Conservation (phyloP, 371 early-diverging fungal species). For the Mucor circinelloides region DNA sequence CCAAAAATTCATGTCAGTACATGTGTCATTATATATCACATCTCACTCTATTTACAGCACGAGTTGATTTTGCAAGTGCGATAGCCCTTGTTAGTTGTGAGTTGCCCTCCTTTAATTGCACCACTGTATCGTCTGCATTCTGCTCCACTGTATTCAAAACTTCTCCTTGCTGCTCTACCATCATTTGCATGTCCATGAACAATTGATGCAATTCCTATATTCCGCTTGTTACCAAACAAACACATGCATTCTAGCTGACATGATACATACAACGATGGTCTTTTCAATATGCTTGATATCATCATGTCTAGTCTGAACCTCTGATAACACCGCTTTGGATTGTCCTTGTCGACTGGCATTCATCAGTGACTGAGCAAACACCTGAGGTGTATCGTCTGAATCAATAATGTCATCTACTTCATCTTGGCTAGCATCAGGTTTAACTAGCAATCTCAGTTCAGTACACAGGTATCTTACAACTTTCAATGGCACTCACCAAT, state of each 20-base stretch:
- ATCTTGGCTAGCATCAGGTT: constrained; percentile 75
- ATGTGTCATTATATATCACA: constrained; percentile 2
- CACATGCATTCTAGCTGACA: constrained; percentile 24
- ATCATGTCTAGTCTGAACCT: constrained; percentile 79
- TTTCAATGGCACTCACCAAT: constrained; percentile 56
- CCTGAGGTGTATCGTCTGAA: constrained; percentile 63
- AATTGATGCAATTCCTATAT: constrained; percentile 74
- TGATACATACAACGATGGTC: constrained; percentile 52
- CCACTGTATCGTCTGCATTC: constrained; percentile 60
- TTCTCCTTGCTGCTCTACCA: constrained; percentile 78
- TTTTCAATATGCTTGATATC: constrained; percentile 84
- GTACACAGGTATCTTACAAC: not conserved
- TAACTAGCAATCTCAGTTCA: constrained; percentile 47
- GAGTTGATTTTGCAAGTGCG: constrained; percentile 63
- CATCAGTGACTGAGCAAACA: constrained; percentile 80
- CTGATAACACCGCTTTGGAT: constrained; percentile 73
- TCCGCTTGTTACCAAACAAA: constrained; percentile 21
- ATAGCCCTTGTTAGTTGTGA: constrained; percentile 65
- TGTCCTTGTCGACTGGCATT: constrained; percentile 70
- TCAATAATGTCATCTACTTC: constrained; percentile 79
- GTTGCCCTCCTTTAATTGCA: constrained; percentile 67
- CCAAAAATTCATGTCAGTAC: not conserved
- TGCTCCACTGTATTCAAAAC: constrained; percentile 68
- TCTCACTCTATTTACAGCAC: constrained; percentile 39
- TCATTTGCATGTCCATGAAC: constrained; percentile 83